Evolutionary conservation across 2,329 filamentous ascomycete genomes (phyloP).

Genomic region (Colletotrichum simmondsii): DNA sequence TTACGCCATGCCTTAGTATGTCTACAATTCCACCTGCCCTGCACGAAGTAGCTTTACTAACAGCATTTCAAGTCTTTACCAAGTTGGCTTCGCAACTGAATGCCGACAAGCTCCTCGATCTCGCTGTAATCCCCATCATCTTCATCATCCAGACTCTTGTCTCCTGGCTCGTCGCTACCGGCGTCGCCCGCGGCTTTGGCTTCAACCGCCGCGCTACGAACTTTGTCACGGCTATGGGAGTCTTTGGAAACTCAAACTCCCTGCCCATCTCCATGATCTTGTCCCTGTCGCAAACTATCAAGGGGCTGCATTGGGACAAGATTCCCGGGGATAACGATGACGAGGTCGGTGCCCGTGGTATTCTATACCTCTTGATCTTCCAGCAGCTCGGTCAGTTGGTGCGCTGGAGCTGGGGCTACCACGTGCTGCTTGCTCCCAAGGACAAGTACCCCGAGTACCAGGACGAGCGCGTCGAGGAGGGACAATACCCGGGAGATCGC

Average conservation of each 20-base stretch:
- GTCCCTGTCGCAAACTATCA: slow-evolving; percentile 90
- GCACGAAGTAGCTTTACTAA: slow-evolving; percentile 34
- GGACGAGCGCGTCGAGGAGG: slow-evolving; percentile 63
- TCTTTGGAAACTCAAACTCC: slow-evolving; percentile 98
- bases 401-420: slow-evolving; percentile 98
- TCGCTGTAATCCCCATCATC: slow-evolving; percentile 95
- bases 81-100: slow-evolving; percentile 96
- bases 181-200: slow-evolving; percentile 79
- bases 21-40: slow-evolving; percentile 25
- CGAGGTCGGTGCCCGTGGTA: slow-evolving; percentile 92
- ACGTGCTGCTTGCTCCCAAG: slow-evolving; percentile 89
- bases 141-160: slow-evolving; percentile 89
- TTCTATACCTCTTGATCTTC: slow-evolving; percentile 95
- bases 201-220: slow-evolving; percentile 89
- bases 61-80: slow-evolving; percentile 78
- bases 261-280: slow-evolving; percentile 96
- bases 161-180: slow-evolving; percentile 81
- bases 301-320: slow-evolving; percentile 92
- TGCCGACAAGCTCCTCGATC: slow-evolving; percentile 87
- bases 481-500: slow-evolving; percentile 67
- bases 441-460: slow-evolving; percentile 76
- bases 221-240: slow-evolving; percentile 95
- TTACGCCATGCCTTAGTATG: slow-evolving; percentile 95
- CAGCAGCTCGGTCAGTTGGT: slow-evolving; percentile 96
- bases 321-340: slow-evolving; percentile 94